phyloP scores from a whole-genome alignment of 2,329 filamentous ascomycete genomes.

The Diaporthe australafricana region DNA sequence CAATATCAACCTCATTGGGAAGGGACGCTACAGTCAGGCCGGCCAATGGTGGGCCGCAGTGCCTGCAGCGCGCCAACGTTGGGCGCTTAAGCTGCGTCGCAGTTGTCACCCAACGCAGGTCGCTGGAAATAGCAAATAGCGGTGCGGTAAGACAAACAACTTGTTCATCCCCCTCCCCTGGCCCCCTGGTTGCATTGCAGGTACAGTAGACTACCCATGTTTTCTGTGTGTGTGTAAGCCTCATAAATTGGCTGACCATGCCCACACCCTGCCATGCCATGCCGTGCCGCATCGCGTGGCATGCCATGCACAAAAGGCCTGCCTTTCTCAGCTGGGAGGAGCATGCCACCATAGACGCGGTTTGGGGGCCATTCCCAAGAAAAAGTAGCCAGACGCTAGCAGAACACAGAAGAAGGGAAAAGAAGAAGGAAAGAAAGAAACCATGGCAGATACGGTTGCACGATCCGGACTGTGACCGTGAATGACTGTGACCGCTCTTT shows the following conservation, averaged over 20 bases:
- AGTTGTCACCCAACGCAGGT: constrained; percentile 32
- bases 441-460: background rate
- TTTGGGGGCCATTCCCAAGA: constrained; percentile 18
- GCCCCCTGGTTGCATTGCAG: background rate
- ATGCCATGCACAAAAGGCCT: background rate
- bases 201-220: background rate
- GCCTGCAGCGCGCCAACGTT: constrained; percentile 26
- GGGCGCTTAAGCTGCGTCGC: constrained; percentile 36
- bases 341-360: background rate
- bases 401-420: too few relatives aligned
- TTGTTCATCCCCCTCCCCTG: background rate
- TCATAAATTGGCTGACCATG: background rate
- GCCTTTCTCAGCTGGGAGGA: background rate
- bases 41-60: constrained; percentile 34
- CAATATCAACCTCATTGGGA: constrained; percentile 31
- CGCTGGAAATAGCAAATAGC: constrained; percentile 24
- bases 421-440: background rate
- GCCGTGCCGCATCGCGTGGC: background rate
- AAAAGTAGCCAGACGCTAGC: too few relatives aligned
- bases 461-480: background rate
- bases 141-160: constrained; percentile 14
- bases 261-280: background rate
- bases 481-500: constrained; percentile 14
- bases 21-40: background rate
- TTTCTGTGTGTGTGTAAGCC: background rate